Conservation (phyloP, 2,329 filamentous ascomycete species). For the Zymoseptoria pseudotritici region DNA sequence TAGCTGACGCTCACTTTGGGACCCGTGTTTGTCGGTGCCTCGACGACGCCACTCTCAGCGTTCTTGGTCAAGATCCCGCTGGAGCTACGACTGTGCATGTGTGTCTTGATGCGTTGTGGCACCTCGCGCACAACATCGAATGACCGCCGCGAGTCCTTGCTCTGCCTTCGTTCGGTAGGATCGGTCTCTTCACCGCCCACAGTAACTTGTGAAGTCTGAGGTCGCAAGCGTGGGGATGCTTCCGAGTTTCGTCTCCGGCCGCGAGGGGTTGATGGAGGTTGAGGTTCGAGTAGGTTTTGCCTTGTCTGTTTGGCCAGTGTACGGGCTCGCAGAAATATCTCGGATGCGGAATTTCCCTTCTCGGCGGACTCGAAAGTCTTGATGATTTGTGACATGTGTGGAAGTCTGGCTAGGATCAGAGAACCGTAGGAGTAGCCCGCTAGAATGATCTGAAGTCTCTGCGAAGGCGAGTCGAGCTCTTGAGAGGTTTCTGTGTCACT, state of each 20-base stretch:
- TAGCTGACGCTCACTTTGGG: conserved; percentile 28
- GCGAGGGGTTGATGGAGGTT: conserved; percentile 27
- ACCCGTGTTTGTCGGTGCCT: not conserved
- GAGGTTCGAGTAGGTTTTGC: conserved; percentile 32
- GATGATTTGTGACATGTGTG: conserved; percentile 51
- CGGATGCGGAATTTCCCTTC: conserved; percentile 53
- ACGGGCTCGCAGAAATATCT: conserved; percentile 63
- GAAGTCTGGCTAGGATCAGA: conserved; percentile 67
- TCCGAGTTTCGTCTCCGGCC: conserved; percentile 17
- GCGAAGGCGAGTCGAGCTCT: not conserved
- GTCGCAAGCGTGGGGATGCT: not conserved
- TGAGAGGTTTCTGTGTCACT: not conserved
- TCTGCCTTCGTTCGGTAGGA: conserved; percentile 33
- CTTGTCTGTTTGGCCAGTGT: conserved; percentile 60
- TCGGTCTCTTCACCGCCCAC: conserved; percentile 44
- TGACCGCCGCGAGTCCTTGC: conserved; percentile 33
- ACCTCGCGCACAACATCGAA: conserved; percentile 33
- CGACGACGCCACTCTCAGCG: not conserved
- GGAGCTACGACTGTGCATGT: conserved; percentile 15
- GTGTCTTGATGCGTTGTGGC: conserved; percentile 27
- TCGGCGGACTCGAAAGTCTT: conserved; percentile 49
- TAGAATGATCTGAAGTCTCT: conserved; percentile 45
- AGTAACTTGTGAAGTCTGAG: conserved; percentile 11
- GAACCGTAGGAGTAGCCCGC: conserved; percentile 89
- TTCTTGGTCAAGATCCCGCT: conserved; percentile 30